Evolutionary conservation across 75 land plant species (phyloP), one percentile per base, ranked within the genome.

Genomic region (Picea glauca): DNA sequence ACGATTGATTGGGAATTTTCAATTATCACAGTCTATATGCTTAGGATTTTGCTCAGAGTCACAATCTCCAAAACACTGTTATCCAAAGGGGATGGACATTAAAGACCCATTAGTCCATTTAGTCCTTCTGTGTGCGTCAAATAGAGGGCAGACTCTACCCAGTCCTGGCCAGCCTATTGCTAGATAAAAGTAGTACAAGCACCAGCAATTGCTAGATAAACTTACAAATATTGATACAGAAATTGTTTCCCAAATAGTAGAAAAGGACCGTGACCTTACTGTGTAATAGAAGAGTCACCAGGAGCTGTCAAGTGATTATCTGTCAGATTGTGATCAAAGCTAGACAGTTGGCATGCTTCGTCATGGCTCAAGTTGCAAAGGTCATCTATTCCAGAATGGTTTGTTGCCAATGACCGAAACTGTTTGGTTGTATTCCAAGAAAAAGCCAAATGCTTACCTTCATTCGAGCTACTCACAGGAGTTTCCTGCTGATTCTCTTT

Each of bases 361-460:
- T 68, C 72, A 20, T 65, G 38, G 68, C 17, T 65, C 68, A 32
- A 65, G 68, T 38, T 68, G 21, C 72, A 68, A 15, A 38, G 50
- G 11, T n/a, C 72, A 68, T 68, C 46, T 50, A 68, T 68, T 7
- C 46, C 46, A 18, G 72, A 68, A 13, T 68, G 72, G 35, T 17
- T 38, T 43, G 40, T 68, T 15, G 43, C n/a, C 15, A 38, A 70
- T 33, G 70, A 7, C 35, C 5, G 20, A 32, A 38, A 66, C 70
- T 18, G 13, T 12, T 46, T 70, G 43, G 50, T 20, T 40, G 54
- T 20, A 21, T 40, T 70, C 21, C 73, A 15, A 20, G 38, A 33
- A 43, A 70, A 70, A 2, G 23, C n/a, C 13, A 70, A 43, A 17
- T 3, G 14, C 31, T 65, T 65, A 65, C 38, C 35, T 65, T 70